These are phyloP conservation scores for Botrytis galanthina DNA, from an alignment of 2,329 filamentous ascomycete genomes.

Conservation along the genomic window DNA sequence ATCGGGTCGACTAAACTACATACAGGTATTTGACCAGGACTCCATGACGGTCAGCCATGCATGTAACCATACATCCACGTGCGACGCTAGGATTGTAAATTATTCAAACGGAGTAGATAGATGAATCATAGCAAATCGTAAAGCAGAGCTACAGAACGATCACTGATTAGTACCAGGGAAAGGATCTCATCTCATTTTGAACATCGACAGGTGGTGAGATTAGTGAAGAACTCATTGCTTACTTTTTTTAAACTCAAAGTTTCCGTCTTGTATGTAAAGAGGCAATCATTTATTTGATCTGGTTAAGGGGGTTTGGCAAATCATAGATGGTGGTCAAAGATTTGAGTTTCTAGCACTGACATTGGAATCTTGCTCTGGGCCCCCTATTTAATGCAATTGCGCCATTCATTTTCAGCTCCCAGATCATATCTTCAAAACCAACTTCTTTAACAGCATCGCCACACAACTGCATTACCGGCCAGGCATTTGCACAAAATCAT, in stretches of 20 bases:
- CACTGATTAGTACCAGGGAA: neutral
- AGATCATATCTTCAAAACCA: neutral
- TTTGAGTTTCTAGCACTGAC: neutral
- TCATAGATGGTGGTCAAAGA: neutral
- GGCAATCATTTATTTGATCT: neutral
- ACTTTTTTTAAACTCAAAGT: neutral
- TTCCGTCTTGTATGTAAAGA: neutral
- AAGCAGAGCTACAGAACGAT: neutral
- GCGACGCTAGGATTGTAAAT: constrained; percentile 1
- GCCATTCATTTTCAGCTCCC: constrained; percentile 3
- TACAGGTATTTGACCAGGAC: neutral
- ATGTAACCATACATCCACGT: constrained; percentile 8
- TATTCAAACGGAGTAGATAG: neutral
- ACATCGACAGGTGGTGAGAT: neutral
- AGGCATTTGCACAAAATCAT: neutral
- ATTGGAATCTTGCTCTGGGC: neutral
- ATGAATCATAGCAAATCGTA: constrained; percentile 1
- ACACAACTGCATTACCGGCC: neutral
- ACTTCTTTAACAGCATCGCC: constrained; percentile 5
- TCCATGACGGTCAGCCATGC: neutral
- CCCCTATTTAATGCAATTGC: neutral
- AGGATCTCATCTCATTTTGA: constrained; percentile 1
- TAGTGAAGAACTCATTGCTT: neutral
- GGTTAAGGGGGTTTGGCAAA: neutral
- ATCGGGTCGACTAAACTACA: neutral